Conservation (phyloP, 352 stramenopile species). For the Phytophthora crassamura region DNA sequence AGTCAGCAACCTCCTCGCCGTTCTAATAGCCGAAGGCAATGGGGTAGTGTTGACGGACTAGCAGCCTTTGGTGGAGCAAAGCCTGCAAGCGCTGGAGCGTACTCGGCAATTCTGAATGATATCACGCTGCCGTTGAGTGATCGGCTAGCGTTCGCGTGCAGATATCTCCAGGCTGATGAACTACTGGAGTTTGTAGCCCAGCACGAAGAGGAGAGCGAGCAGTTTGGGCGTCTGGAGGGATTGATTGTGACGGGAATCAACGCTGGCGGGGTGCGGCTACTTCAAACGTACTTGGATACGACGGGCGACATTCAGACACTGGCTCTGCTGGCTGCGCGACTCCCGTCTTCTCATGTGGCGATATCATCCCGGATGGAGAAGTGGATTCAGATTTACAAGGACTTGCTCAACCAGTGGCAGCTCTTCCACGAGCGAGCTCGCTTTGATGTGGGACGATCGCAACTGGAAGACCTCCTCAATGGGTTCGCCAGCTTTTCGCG, state of each 20-base stretch:
- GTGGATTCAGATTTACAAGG: conserved; percentile 93
- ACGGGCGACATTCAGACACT: conserved; percentile 93
- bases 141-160: conserved; percentile 92
- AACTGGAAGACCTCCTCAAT: conserved; percentile 90
- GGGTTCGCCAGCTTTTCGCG: conserved; percentile 65
- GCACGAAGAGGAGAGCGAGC: conserved; percentile 82
- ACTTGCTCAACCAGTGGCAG: conserved; percentile 94
- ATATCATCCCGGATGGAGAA: conserved; percentile 72
- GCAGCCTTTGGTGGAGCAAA: conserved; percentile 40
- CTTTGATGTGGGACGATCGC: conserved; percentile 93
- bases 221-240: conserved; percentile 89
- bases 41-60: conserved; percentile 71
- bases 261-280: conserved; percentile 80
- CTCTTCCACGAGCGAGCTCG: conserved; percentile 93
- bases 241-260: conserved; percentile 91
- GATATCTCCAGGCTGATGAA: conserved; percentile 87
- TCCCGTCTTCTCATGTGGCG: conserved; percentile 60
- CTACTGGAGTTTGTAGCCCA: conserved; percentile 83
- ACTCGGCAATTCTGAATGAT: conserved; percentile 87
- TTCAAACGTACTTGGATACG: conserved; percentile 92
- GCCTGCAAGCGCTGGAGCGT: conserved; percentile 50
- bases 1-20: conserved; percentile 44
- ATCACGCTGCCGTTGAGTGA: conserved; percentile 88
- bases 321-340: conserved; percentile 81
- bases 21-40: conserved; percentile 49